Evolutionary conservation across 23 red algal genomes (phyloP), one percentile per base, ranked within the genome.

Genomic region (Agarophyton chilense): DNA sequence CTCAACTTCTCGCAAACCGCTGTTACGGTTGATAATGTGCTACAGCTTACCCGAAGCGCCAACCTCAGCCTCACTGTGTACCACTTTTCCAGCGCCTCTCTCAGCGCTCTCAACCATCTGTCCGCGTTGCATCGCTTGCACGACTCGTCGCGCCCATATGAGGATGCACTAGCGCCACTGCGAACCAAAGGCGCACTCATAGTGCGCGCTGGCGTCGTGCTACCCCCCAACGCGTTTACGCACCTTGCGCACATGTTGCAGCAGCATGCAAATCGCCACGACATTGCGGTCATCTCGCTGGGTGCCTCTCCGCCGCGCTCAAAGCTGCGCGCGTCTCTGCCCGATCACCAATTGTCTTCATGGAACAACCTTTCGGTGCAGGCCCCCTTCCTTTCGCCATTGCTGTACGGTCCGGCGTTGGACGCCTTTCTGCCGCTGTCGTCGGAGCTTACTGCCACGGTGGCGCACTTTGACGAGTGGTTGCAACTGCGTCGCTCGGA

Each of bases 391-490:
- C 35, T 72, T 11, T 43, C 65, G 36, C 36, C 65, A n/a, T 34
- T 72, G 33, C 65, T 72, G 39, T 44, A 72, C 65, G 65, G n/a
- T 13, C n/a, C 16, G 5, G 67, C 43, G 28, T 17, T 42, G 40
- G 62, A 87, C 45, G 84, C 84, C 21, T 76, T 88, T 21, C 57
- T 88, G 55, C 65, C 52, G 22, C 58, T 56, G 16, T 49, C 65
- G n/a, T 38, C 53, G 12, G 67, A 41, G 14, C 38, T 88, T 41
- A 88, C 46, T 17, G 45, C 77, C 46, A 50, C 42, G 26, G 50
- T 46, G 16, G 44, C 66, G 25, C 52, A 77, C 68, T 77, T 88
- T 52, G 38, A 88, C 34, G 84, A 88, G 40, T 88, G 84, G 84
- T 35, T 88, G 14, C 31, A 35, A 9, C 35, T 78, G 19, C 84